phyloP scores from a whole-genome alignment of 2,329 filamentous ascomycete species.

The Talaromyces sp. region DNA sequence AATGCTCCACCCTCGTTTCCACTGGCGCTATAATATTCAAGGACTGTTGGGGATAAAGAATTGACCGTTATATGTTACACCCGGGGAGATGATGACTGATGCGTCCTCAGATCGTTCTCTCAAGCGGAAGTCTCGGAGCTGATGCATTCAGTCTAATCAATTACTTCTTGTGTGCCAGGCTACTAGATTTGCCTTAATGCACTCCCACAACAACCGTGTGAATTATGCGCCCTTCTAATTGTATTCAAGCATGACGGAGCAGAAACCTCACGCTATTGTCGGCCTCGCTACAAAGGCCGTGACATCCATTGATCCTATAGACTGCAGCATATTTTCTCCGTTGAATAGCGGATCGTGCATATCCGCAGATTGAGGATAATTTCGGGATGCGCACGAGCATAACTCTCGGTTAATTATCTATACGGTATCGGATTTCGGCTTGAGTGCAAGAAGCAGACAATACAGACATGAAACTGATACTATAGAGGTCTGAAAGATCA shows the following conservation, averaged over 20 bases:
- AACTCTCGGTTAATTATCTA: constrained; percentile 3
- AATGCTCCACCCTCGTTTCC: neutral
- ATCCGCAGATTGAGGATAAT: constrained; percentile 3
- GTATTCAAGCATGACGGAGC: neutral
- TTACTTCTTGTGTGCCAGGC: neutral
- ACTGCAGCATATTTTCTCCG: neutral
- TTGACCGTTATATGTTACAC: neutral
- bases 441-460: neutral
- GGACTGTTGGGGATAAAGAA: neutral
- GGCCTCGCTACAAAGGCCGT: neutral
- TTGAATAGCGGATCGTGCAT: neutral
- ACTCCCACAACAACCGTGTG: neutral
- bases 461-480: neutral
- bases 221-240: neutral
- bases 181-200: neutral
- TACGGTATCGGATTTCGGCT: neutral
- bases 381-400: neutral
- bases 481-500: neutral
- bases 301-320: constrained; percentile 11
- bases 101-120: neutral
- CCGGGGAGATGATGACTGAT: neutral
- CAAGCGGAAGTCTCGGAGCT: neutral
- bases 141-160: neutral
- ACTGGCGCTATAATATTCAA: neutral
- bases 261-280: neutral